These are phyloP conservation scores for Pelargonium fulgidum DNA, from an alignment of 441 rosid species.

Conservation along the genomic window DNA sequence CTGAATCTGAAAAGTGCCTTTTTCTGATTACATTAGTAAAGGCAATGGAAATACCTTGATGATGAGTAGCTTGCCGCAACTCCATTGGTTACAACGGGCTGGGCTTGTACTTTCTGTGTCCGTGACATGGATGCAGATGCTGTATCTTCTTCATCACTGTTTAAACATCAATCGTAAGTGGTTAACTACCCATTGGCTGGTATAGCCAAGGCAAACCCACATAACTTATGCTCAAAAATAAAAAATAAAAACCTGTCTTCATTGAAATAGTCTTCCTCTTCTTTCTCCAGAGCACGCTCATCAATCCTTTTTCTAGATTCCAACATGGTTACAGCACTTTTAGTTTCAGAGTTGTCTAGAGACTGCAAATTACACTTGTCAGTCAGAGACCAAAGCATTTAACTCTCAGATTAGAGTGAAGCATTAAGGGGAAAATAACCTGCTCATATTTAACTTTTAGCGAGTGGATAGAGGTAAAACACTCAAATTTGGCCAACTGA, in stretches of 20 bases:
- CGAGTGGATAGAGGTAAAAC: constrained; percentile 61
- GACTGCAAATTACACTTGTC: constrained; percentile 46
- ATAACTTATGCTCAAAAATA: constrained; percentile 11
- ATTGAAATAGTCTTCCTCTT: constrained; percentile 95
- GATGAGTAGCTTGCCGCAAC: constrained; percentile 48
- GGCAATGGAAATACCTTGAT: constrained; percentile 45
- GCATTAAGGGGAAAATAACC: constrained; percentile 38
- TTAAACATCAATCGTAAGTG: constrained; percentile 17
- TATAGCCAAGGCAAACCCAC: constrained; percentile 12
- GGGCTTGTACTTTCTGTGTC: constrained; percentile 42
- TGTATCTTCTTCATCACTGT: constrained; percentile 93
- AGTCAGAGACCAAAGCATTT: constrained; percentile 13
- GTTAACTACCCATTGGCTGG: constrained; percentile 14
- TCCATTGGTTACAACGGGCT: constrained; percentile 67
- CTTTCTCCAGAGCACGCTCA: constrained; percentile 90
- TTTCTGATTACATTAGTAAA: neutral
- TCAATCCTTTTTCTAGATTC: constrained; percentile 69
- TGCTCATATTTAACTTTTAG: constrained; percentile 88
- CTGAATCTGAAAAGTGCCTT: neutral
- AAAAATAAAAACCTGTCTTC: constrained; percentile 62
- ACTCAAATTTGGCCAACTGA: constrained; percentile 70
- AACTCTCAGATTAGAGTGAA: constrained; percentile 6
- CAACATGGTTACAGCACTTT: constrained; percentile 41
- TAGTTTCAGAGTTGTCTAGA: constrained; percentile 61
- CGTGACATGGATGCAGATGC: constrained; percentile 56